phyloP scores from a whole-genome alignment of 371 early-diverging fungal species.

The Chytridiales sp. region DNA sequence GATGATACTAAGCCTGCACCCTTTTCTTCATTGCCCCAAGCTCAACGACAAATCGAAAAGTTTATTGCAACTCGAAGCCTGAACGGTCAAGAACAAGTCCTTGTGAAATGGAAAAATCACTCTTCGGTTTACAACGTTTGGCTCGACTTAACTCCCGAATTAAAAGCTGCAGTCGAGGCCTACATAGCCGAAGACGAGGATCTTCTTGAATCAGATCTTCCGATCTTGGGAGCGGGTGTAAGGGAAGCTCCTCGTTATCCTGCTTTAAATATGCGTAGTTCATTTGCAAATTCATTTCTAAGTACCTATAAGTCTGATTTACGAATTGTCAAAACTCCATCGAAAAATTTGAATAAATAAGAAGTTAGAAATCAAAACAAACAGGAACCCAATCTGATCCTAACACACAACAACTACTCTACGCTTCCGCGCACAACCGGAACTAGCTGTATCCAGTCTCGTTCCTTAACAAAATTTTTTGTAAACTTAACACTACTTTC shows the following conservation, averaged over 20 bases:
- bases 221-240: background rate
- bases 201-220: too few species aligned
- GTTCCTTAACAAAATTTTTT: too few species aligned
- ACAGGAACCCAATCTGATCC: background rate
- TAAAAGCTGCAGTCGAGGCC: too few species aligned
- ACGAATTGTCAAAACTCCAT: background rate
- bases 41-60: constrained; percentile 3
- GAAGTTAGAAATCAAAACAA: background rate
- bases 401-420: background rate
- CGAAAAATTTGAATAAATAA: background rate
- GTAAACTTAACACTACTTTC: too few species aligned
- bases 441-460: background rate
- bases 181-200: too few species aligned
- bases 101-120: constrained; percentile 14
- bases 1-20: background rate
- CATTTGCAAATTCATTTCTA: background rate
- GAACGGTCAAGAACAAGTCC: background rate
- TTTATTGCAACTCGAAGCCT: background rate
- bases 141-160: too few species aligned
- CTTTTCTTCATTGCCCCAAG: background rate
- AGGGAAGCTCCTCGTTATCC: background rate
- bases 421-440: background rate
- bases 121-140: constrained; percentile 21
- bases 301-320: background rate
- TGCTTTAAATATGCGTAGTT: background rate